A percentile compares a stretch with the other conserved stretches of the same genome.
Evolutionary conservation across 106 monocot species (phyloP).

Genomic region (Phalaenopsis aphrodite): DNA sequence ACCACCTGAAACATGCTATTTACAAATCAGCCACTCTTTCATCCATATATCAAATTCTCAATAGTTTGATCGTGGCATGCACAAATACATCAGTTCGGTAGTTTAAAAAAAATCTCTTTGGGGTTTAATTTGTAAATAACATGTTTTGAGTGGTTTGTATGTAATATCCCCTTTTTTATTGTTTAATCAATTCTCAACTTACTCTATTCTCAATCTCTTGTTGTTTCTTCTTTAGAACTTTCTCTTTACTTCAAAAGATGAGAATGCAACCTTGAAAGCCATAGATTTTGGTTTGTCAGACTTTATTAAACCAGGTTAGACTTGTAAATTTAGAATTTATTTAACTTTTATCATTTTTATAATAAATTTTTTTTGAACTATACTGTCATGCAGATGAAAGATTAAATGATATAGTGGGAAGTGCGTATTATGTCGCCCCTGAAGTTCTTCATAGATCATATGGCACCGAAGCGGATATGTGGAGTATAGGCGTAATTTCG

Average conservation of each 20-base stretch:
- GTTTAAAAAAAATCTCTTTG: too few relatives aligned
- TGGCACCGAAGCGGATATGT: constrained; percentile 98
- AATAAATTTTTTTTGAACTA: neutral
- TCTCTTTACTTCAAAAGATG: constrained; percentile 84
- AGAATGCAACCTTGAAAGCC: constrained; percentile 68
- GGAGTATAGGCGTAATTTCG: constrained; percentile 96
- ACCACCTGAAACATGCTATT: too few relatives aligned
- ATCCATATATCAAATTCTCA: too few relatives aligned
- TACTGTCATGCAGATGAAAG: constrained; percentile 57
- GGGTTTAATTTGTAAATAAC: too few relatives aligned
- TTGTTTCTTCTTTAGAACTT: constrained; percentile 63
- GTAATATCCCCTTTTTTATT: too few relatives aligned
- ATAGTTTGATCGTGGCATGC: too few relatives aligned
- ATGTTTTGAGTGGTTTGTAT: too few relatives aligned
- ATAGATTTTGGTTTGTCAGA: constrained; percentile 99
- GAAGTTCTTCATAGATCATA: constrained; percentile 97
- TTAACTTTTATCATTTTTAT: neutral
- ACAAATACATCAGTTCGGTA: too few relatives aligned
- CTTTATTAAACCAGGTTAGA: constrained; percentile 86
- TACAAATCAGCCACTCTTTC: too few relatives aligned
- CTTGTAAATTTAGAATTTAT: constrained; percentile 1
- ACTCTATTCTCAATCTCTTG: neutral
- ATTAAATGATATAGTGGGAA: constrained; percentile 95
- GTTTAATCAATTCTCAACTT: neutral
- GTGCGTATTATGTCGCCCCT: constrained; percentile 98